These are phyloP conservation scores for Zygotorulaspora sp. DNA, from an alignment of 805 yeast species.

Conservation along the genomic window DNA sequence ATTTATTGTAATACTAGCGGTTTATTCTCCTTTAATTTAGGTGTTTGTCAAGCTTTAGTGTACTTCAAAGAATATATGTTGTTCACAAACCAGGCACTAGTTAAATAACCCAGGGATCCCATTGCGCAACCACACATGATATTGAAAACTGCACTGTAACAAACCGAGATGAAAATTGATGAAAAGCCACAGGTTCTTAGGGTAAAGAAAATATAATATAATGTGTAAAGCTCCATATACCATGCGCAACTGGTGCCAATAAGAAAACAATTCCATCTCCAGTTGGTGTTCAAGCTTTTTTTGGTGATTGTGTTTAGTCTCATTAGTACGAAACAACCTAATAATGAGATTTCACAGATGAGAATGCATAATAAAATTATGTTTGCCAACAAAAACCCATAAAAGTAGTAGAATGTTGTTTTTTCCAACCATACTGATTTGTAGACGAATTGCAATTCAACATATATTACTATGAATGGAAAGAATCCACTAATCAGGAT, in stretches of 20 bases:
- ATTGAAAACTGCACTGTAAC: conserved; percentile 65
- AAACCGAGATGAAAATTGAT: conserved; percentile 61
- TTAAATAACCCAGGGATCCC: conserved; percentile 68
- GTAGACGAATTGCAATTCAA: conserved; percentile 67
- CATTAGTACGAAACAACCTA: conserved; percentile 61
- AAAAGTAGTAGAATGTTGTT: conserved; percentile 72
- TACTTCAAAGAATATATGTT: conserved; percentile 26
- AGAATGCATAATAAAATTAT: conserved; percentile 55
- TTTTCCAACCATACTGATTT: conserved; percentile 77
- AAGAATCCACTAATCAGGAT: conserved; percentile 56
- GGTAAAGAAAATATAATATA: conserved; percentile 57
- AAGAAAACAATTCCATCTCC: conserved; percentile 83
- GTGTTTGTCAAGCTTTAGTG: conserved; percentile 2
- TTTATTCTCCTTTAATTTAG: not conserved
- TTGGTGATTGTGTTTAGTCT: conserved; percentile 14
- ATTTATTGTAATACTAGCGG: conserved; percentile 5
- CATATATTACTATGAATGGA: conserved; percentile 78
- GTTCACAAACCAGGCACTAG: conserved; percentile 62
- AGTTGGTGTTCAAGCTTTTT: conserved; percentile 26
- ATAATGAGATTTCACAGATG: conserved; percentile 65
- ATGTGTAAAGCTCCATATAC: conserved; percentile 62
- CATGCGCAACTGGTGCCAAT: conserved; percentile 68
- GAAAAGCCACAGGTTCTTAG: conserved; percentile 63
- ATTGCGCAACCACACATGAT: conserved; percentile 60
- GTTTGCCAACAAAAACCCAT: conserved; percentile 68